Evolutionary conservation across 768 basidiomycete species (phyloP).

Genomic region (Gloeostereum incarnatum): DNA sequence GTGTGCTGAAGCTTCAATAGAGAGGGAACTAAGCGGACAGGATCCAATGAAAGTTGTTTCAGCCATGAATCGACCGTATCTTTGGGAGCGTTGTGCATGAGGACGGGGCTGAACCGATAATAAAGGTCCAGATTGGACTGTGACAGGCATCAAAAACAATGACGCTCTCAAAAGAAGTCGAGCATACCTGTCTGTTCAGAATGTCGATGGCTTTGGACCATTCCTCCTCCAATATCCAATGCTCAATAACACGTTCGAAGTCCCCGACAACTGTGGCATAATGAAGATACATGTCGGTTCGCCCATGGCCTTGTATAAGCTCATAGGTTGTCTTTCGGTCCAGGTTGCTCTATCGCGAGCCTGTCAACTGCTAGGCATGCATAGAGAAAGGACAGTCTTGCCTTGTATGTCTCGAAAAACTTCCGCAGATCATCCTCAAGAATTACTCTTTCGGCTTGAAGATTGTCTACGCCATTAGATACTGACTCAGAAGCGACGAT

Average conservation of each 20-base stretch:
- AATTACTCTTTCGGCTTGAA: slow-evolving; percentile 69
- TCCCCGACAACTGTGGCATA: slow-evolving; percentile 82
- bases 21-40: slow-evolving; percentile 81
- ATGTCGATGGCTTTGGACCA: slow-evolving; percentile 88
- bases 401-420: slow-evolving; percentile 94
- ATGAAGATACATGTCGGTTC: slow-evolving; percentile 86
- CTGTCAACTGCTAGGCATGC: neutral
- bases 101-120: slow-evolving; percentile 84
- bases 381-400: slow-evolving; percentile 16
- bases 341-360: slow-evolving; percentile 57
- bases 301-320: slow-evolving; percentile 87
- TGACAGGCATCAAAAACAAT: neutral
- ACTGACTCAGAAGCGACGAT: slow-evolving; percentile 80
- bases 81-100: slow-evolving; percentile 80
- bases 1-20: slow-evolving; percentile 73
- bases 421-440: slow-evolving; percentile 90
- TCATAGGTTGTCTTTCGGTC: slow-evolving; percentile 85
- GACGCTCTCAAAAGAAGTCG: neutral
- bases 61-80: slow-evolving; percentile 93
- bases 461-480: slow-evolving; percentile 76
- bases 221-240: slow-evolving; percentile 88
- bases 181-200: slow-evolving; percentile 77
- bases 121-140: slow-evolving; percentile 84
- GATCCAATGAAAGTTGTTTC: slow-evolving; percentile 70
- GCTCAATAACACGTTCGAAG: slow-evolving; percentile 74